A percentile compares a stretch with the other conserved stretches of the same genome.
These are phyloP conservation scores for Melampsora larici-populina DNA, from an alignment of 1,284 basidiomycete genomes.

Conservation along the genomic window DNA sequence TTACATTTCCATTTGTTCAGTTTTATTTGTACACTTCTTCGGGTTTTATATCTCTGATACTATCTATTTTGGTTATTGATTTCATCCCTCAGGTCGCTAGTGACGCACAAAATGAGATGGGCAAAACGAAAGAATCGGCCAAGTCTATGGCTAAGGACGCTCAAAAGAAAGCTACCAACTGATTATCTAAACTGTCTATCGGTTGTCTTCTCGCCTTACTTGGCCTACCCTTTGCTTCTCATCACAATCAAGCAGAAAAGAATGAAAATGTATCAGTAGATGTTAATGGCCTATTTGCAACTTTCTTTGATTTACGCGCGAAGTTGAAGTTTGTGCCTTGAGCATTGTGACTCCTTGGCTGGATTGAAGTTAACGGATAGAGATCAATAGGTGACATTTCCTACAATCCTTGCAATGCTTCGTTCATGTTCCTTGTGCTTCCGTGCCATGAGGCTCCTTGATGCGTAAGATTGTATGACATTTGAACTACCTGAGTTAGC, in stretches of 20 bases:
- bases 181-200: background rate
- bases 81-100: background rate
- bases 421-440: too few species aligned
- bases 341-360: too few species aligned
- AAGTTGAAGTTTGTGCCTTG: background rate
- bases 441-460: too few species aligned
- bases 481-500: too few species aligned
- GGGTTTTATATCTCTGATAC: too few species aligned
- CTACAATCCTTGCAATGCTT: too few species aligned
- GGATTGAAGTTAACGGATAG: too few species aligned
- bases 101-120: slow-evolving; percentile 18
- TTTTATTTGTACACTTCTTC: background rate
- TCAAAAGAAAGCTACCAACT: slow-evolving; percentile 15
- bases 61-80: background rate
- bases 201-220: too few species aligned
- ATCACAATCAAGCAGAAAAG: background rate
- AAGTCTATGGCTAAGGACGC: slow-evolving; percentile 27
- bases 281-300: background rate
- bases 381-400: too few species aligned
- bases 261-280: background rate
- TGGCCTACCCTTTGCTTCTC: too few species aligned
- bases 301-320: background rate
- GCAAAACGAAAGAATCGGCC: slow-evolving; percentile 24
- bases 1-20: too few species aligned
- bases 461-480: too few species aligned